phyloP scores from a whole-genome alignment of 345 rosid genomes.

The Trapa incisa region DNA sequence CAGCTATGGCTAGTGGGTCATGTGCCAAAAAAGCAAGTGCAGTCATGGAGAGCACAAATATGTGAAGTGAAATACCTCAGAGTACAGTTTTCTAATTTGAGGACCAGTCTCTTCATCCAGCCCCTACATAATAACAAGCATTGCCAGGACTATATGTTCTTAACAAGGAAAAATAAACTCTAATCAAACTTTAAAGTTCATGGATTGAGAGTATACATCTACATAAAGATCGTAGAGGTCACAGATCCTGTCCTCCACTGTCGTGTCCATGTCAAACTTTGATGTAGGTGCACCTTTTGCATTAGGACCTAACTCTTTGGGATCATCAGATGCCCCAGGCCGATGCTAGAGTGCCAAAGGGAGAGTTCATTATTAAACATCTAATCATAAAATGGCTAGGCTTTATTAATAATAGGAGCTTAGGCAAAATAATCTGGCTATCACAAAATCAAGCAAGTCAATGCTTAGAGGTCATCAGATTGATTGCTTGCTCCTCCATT shows the following conservation, averaged over 20 bases:
- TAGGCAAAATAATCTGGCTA: not conserved
- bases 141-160: constrained; percentile 1
- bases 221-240: constrained; percentile 87
- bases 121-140: constrained; percentile 36
- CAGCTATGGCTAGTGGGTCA: not conserved
- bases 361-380: not conserved
- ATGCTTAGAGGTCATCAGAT: not conserved
- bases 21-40: not conserved
- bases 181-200: not conserved
- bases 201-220: constrained; percentile 39
- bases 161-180: constrained; percentile 9
- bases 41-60: not conserved
- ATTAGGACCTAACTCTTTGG: constrained; percentile 43
- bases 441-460: not conserved
- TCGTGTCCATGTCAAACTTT: constrained; percentile 54
- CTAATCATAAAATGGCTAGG: not conserved
- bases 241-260: constrained; percentile 77
- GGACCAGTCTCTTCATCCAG: constrained; percentile 79
- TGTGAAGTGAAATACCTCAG: constrained; percentile 39
- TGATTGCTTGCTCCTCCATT: not conserved
- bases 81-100: constrained; percentile 75
- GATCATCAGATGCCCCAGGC: constrained; percentile 56
- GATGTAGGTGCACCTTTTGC: constrained; percentile 38
- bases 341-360: constrained; percentile 44
- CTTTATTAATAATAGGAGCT: not conserved